These are phyloP conservation scores for Passalora sequoiae DNA, from an alignment of 2,329 filamentous ascomycete genomes.

Conservation along the genomic window DNA sequence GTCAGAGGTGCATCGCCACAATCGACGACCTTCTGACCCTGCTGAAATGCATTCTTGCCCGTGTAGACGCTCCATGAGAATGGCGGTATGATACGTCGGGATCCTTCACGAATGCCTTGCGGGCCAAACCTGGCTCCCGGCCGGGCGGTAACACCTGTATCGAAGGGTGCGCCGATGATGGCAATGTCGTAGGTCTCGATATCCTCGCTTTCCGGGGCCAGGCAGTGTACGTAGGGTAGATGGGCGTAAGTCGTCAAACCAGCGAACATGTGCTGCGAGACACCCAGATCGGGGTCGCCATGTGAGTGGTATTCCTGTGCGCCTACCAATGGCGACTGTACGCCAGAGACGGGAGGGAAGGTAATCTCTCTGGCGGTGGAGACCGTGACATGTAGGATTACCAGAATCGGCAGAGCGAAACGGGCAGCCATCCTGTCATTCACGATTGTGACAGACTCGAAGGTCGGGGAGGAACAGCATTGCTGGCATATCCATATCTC, in stretches of 20 bases:
- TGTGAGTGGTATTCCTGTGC: conserved; percentile 10
- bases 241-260: conserved; percentile 47
- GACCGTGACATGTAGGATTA: conserved; percentile 2
- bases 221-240: conserved; percentile 46
- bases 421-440: background rate
- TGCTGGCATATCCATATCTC: background rate
- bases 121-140: conserved; percentile 51
- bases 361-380: conserved; percentile 38
- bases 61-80: conserved; percentile 47
- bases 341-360: conserved; percentile 39
- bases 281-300: conserved; percentile 17
- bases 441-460: background rate
- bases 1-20: conserved; percentile 52
- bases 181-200: conserved; percentile 51
- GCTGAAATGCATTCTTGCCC: conserved; percentile 25
- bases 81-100: conserved; percentile 40
- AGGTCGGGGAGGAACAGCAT: background rate
- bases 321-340: conserved; percentile 32
- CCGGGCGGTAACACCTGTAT: conserved; percentile 52
- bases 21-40: conserved; percentile 51
- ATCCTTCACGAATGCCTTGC: conserved; percentile 48
- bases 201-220: conserved; percentile 31
- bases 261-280: conserved; percentile 30
- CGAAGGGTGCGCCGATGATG: conserved; percentile 78
- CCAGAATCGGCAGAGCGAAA: background rate